phyloP scores from a whole-genome alignment of 2,329 filamentous ascomycete species.

The Fusarium sp. region DNA sequence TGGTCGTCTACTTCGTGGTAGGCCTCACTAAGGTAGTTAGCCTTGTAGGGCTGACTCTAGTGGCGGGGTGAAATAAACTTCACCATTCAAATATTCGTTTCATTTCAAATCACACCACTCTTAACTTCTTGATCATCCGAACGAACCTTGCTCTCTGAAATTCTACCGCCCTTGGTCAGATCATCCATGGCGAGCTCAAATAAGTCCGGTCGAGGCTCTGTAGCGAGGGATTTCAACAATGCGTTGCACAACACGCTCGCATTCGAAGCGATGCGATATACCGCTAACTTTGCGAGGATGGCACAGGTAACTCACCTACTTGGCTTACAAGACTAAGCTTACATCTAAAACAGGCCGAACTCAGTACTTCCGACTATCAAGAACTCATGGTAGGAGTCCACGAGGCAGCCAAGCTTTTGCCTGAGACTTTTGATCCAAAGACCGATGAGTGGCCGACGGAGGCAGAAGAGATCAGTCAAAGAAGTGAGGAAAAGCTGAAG shows the following conservation, averaged over 20 bases:
- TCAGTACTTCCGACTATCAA: background rate
- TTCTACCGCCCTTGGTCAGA: accelerated
- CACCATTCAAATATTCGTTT: background rate
- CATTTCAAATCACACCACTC: background rate
- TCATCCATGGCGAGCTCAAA: background rate
- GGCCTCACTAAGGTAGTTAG: background rate
- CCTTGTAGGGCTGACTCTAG: constrained; percentile 5
- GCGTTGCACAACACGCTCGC: background rate
- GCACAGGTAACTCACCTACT: background rate
- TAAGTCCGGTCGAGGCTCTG: background rate
- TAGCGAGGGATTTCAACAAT: constrained; percentile 8
- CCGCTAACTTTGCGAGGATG: constrained; percentile 1
- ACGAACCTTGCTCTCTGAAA: accelerated
- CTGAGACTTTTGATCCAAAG: background rate
- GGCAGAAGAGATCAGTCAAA: background rate
- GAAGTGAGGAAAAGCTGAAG: background rate
- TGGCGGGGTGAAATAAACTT: background rate
- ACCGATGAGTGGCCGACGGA: constrained; percentile 2
- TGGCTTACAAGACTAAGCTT: background rate
- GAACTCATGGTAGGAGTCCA: background rate
- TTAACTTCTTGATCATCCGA: background rate
- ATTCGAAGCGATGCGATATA: constrained; percentile 17
- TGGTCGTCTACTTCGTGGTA: too few species aligned
- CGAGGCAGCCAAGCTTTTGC: background rate
- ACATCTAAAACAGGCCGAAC: background rate